Base-by-base conservation (phyloP, 2,329 filamentous ascomycete species). In the Penicillium sp. region DNA sequence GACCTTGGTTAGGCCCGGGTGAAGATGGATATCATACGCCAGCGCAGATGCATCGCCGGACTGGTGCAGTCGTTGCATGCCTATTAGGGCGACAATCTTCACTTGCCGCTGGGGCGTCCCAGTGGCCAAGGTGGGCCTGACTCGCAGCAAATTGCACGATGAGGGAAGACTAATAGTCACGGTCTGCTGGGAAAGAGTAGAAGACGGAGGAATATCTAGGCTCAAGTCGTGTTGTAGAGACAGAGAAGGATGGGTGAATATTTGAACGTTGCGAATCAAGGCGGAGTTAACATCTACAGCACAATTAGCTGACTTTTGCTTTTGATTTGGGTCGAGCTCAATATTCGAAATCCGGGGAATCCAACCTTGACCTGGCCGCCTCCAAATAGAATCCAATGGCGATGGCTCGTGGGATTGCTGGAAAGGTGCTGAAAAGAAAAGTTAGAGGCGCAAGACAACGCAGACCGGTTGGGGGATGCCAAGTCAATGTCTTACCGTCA, bases 11-110 rank as follows among this genome's bases (percentile, higher is more conserved):
- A 89, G 77, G 6, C 88, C 89, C 1, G 79, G 77, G 22, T 80
- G 77, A 23, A 95, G 72, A 42, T 79, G 79, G 6, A 83, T 78
- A 57, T 95, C 89, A 58, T 89, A 95, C 0, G 86, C 72, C n/a
- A 84, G 82, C 52, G 81, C 81, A 49, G 76, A 74, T 38, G 69
- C 75, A 56, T 77, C 74, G 14, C 56, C 52, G 42, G 73, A 70
- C 36, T 77, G 69, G 51, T 79, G 77, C 6, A 85, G 76, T 41
- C 74, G 70, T 31, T 80, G 77, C 32, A 77, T 80, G 60, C 90
- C 87, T 39, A 86, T 76, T 1, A 81, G 77, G 27, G 89, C 85
- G 63, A 88, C 89, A 28, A 93, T 71, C 62, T 85, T 88, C 69
- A 87, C 88, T 41, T 87, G 81, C 26, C 87, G 82, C 42, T 80